These are phyloP conservation scores for Phaeosphaeria sp. DNA, from an alignment of 2,329 filamentous ascomycete genomes.

Conservation along the genomic window DNA sequence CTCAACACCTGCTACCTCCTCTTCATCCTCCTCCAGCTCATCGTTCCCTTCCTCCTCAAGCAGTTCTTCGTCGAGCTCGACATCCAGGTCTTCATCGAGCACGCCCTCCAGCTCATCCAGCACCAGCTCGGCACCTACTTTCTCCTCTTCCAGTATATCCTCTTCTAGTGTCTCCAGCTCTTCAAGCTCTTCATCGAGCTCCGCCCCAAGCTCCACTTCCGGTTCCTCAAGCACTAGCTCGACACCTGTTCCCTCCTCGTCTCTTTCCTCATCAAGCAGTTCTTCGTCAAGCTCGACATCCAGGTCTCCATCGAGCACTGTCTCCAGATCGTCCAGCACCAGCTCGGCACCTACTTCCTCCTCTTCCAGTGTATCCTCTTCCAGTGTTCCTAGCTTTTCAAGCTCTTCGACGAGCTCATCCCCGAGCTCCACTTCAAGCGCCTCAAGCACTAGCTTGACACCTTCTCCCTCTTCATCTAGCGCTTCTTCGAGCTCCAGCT, in stretches of 20 bases:
- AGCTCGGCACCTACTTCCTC: not conserved
- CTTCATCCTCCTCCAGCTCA: conserved; percentile 1
- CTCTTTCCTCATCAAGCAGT: not conserved
- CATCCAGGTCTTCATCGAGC: not conserved
- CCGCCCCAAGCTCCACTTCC: conserved; percentile 2
- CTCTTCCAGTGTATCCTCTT: not conserved
- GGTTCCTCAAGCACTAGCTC: not conserved
- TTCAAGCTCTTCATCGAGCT: too few species aligned
- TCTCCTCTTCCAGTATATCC: not conserved
- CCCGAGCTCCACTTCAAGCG: not conserved
- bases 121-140: not conserved
- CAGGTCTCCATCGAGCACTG: not conserved
- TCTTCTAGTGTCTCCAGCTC: not conserved
- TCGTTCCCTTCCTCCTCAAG: conserved; percentile 1
- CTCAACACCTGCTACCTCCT: not conserved
- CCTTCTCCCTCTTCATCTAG: not conserved
- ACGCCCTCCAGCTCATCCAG: not conserved
- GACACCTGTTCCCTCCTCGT: not conserved
- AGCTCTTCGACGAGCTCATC: not conserved
- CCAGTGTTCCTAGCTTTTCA: not conserved
- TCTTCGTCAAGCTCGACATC: not conserved
- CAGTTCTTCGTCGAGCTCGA: not conserved
- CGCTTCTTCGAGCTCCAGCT: not conserved
- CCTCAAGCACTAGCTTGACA: not conserved
- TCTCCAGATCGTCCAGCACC: not conserved